Evolutionary conservation across 23 red algal genomes (phyloP).

Genomic region (Gracilaria vermiculophylla): DNA sequence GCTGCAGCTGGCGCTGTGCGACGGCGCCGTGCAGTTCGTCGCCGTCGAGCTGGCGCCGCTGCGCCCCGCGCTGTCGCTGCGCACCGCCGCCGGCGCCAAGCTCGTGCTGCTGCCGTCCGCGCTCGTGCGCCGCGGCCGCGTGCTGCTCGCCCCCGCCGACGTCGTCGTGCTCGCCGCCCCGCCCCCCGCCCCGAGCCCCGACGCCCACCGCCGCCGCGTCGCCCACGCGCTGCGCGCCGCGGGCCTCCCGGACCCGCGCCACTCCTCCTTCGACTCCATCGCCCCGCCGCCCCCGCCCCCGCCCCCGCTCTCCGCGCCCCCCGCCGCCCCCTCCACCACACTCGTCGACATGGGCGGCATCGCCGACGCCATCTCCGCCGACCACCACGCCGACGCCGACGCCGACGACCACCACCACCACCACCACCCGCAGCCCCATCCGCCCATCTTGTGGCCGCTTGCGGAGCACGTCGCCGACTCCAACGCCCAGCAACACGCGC

Average conservation of each 20-base stretch:
- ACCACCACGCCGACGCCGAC: slow-evolving; percentile 20
- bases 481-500: too few species aligned
- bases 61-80: not conserved
- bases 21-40: slow-evolving; percentile 44
- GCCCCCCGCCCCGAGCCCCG: slow-evolving; percentile 13
- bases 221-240: slow-evolving; percentile 7
- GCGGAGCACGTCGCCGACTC: too few species aligned
- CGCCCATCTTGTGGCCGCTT: too few species aligned
- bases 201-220: slow-evolving; percentile 4
- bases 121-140: slow-evolving; percentile 31
- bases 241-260: slow-evolving; percentile 10
- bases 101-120: slow-evolving; percentile 36
- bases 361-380: slow-evolving; percentile 7
- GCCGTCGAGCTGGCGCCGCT: slow-evolving; percentile 48
- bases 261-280: slow-evolving; percentile 42
- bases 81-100: slow-evolving; percentile 42
- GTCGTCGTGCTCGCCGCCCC: slow-evolving; percentile 39
- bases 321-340: too few species aligned
- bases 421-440: too few species aligned
- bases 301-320: too few species aligned
- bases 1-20: slow-evolving; percentile 35
- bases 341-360: slow-evolving; percentile 23
- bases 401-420: not conserved
- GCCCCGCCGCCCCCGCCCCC: too few species aligned
- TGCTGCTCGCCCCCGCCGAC: slow-evolving; percentile 23